Base-by-base conservation (phyloP, 108 stramenopile genomes). In the Phaeodactylum tricornutum region DNA sequence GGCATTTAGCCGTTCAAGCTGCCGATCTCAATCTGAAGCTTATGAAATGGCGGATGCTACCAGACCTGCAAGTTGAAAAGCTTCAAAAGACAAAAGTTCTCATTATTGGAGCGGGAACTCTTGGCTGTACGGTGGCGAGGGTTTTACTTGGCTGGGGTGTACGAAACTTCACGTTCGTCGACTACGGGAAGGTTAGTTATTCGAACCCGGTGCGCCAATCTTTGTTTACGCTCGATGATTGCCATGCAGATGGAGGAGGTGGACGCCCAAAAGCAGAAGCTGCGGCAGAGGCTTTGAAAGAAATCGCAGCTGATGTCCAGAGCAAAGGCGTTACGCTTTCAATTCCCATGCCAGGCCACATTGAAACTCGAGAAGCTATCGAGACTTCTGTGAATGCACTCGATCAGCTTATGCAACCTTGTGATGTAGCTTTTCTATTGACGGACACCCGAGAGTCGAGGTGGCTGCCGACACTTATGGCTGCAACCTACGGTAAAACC, bases 321-420 rank as follows among this genome's bases (percentile, higher is more conserved):
- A 61, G 66, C 9, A 47, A 69, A 24, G 96, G 88, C 3, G 59
- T 88, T 6, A 65, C 71, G 0, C 59, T 94, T 15, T 70, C 87
- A 26, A 98, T 99, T 60, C 97, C 98, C 39, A 99, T 99, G 98
- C 98, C 98, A 0, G 98, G 98, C 6, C 98, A 99, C 68, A 40
- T 87, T 2, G 84, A 79, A 39, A 49, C 55, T 7, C 30, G 39
- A 35, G 69, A 60, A 25, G 61, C 80, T 4, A 57, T 97, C 4
- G 32, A 53, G 16, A 59, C 50, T 35, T 79, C 84, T n/a, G 79
- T 87, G 3, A 61, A 62, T n/a, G 34, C 26, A 35, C 67, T 97
- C 12, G 78, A 88, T 46, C 34, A 42, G 21, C 51, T 96, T 26
- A 62, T 99, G 12, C 47, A 74, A 36, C 76, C 76, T 2, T 59